Evolutionary conservation across 768 basidiomycete genomes (phyloP).

Genomic region (Tubosaeta sp.): DNA sequence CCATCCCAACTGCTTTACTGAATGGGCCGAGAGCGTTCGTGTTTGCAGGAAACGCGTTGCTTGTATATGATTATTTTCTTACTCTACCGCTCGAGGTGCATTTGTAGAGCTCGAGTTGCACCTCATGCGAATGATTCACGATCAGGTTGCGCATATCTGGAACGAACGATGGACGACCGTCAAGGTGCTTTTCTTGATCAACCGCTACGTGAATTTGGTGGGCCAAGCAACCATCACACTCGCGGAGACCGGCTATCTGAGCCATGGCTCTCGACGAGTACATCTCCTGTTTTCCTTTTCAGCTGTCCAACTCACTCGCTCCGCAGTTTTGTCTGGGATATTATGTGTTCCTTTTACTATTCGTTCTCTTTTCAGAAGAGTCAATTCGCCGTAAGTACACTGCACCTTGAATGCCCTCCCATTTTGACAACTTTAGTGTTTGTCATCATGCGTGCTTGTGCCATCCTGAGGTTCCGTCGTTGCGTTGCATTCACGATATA

Average conservation of each 20-base stretch:
- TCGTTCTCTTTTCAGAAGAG: not conserved
- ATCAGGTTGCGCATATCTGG: conserved; percentile 18
- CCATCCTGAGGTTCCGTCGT: conserved; percentile 13
- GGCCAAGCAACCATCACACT: conserved; percentile 19
- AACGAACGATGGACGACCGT: not conserved
- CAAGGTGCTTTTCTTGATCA: conserved; percentile 11
- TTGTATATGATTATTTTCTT: conserved; percentile 24
- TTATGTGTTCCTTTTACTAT: not conserved
- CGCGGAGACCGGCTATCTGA: conserved; percentile 20
- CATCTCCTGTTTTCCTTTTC: not conserved
- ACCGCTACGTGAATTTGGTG: conserved; percentile 13
- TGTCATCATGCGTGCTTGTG: conserved; percentile 23
- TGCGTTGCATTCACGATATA: conserved; percentile 1
- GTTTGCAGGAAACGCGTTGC: conserved; percentile 19
- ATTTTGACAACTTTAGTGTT: conserved; percentile 15
- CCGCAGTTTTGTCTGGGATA: conserved; percentile 7
- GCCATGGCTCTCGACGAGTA: conserved; percentile 9
- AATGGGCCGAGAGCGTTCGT: no score
- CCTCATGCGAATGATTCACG: not conserved
- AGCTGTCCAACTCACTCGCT: not conserved
- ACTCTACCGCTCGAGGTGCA: no score
- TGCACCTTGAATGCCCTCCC: no score
- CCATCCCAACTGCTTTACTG: no score
- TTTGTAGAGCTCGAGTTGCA: conserved; percentile 24
- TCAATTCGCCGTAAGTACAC: conserved; percentile 12